Evolutionary conservation across 2,329 filamentous ascomycete species (phyloP).

Genomic region (Sclerotinia trifoliorum): DNA sequence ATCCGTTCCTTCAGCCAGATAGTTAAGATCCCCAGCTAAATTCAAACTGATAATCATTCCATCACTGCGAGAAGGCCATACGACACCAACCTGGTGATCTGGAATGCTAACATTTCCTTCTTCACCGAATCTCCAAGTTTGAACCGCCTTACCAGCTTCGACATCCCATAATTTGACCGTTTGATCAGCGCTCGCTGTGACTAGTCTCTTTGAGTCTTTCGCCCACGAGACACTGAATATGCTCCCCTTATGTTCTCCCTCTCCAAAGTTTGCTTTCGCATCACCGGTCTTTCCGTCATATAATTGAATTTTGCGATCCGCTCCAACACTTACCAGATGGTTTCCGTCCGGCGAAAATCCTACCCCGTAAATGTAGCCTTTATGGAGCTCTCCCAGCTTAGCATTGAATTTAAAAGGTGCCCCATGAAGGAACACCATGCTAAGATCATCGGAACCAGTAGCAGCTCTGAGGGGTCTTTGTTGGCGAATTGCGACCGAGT

Average conservation of each 20-base stretch:
- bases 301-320: conserved; percentile 88
- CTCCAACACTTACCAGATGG: conserved; percentile 80
- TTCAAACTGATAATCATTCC: conserved; percentile 88
- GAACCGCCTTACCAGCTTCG: conserved; percentile 71
- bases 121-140: conserved; percentile 82
- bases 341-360: conserved; percentile 88
- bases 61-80: conserved; percentile 81
- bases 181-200: conserved; percentile 90
- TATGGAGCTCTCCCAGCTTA: conserved; percentile 76
- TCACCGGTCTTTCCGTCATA: conserved; percentile 97
- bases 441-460: conserved; percentile 87
- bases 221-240: conserved; percentile 93
- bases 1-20: conserved; percentile 70
- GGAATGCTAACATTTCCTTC: conserved; percentile 65
- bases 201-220: conserved; percentile 79
- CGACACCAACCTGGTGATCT: conserved; percentile 92
- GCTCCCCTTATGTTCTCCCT: conserved; percentile 85
- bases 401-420: conserved; percentile 94
- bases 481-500: conserved; percentile 84
- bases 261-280: conserved; percentile 68
- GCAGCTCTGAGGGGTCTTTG: conserved; percentile 88
- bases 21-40: conserved; percentile 85
- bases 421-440: conserved; percentile 88
- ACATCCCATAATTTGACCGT: conserved; percentile 94
- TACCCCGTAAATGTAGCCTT: conserved; percentile 83